phyloP scores from a whole-genome alignment of 306 rosid genomes.

The Pterocarpus santalinus region DNA sequence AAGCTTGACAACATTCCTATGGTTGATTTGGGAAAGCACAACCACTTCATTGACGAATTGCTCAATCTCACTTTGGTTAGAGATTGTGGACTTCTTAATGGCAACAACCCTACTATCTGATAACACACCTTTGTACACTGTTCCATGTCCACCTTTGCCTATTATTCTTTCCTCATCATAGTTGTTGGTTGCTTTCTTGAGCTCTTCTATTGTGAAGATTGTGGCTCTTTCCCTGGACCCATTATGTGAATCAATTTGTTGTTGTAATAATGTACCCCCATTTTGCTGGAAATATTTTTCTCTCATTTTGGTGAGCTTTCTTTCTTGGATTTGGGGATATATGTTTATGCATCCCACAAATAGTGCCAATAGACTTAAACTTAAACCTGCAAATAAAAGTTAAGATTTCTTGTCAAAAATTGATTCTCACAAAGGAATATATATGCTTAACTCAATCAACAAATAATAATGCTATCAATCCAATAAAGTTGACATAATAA shows the following conservation, averaged over 20 bases:
- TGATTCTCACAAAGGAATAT: no score
- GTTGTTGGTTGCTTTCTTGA: conserved; percentile 52
- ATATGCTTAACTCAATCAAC: no score
- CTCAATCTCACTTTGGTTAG: conserved; percentile 33
- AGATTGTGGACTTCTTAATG: conserved; percentile 45
- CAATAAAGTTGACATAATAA: no score
- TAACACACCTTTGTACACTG: conserved; percentile 12
- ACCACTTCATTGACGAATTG: conserved; percentile 57
- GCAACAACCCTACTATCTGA: conserved; percentile 36
- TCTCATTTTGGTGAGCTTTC: conserved; percentile 11
- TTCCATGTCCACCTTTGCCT: conserved; percentile 48
- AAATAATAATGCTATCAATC: no score
- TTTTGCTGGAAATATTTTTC: conserved; percentile 4
- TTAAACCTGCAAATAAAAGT: conserved; percentile 11
- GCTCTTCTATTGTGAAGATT: conserved; percentile 42
- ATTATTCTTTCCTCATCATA: conserved; percentile 41
- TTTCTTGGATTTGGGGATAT: background rate
- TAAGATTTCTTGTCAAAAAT: background rate
- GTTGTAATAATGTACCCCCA: conserved; percentile 12
- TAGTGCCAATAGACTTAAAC: background rate
- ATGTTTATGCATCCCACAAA: conserved; percentile 14
- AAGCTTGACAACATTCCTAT: conserved; percentile 12
- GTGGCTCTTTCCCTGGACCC: conserved; percentile 30
- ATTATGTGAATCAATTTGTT: background rate
- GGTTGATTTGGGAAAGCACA: conserved; percentile 52